Base-by-base conservation (phyloP, 495 filamentous ascomycete genomes). In the Rhypophila decipiens region DNA sequence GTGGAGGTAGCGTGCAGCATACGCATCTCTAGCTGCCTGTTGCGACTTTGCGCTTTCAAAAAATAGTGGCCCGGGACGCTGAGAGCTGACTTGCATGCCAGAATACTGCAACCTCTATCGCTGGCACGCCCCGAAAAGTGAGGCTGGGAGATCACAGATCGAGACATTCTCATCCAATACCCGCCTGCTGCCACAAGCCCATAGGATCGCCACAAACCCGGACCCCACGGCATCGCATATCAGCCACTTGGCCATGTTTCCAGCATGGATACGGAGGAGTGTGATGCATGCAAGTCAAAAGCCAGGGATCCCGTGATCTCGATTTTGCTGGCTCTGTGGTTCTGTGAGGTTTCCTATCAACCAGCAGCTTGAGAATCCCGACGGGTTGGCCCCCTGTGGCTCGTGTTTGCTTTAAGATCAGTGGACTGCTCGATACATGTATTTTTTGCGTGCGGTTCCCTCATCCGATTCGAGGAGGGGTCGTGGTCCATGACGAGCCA, bases 61-160 rank as follows among this genome's bases (percentile, higher is more conserved):
- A 9, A 19, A 38, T 34, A 36, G 21, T 46, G 17, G 49, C 43
- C 39, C 33, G 42, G 31, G 37, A 39, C 29, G 38, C 42, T 24
- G 24, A n/a, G n/a, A n/a, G 41, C 49, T 51, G 52, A 55, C 52
- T 47, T 46, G 52, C 52, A 55, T 46, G 42, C n/a, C n/a, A 47
- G 34, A 37, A 38, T 39, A 29, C 47, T 48, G 44, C 45, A 43
- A 42, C 34, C 27, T 41, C 46, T 17, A 33, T 44, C 46, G 38
- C 35, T 55, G 22, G 4, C 44, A 43, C 42, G 34, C 7, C 20
- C 17, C 41, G 24, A 43, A 53, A 55, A 55, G 52, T 55, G 52
- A 55, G 47, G 52, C 52, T 55, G 47, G 52, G 49, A 40, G 42
- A 18, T 33, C 42, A 39, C 38, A 47, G 15, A 42, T 18, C 23